phyloP scores from a whole-genome alignment of 352 stramenopile species.

The Pythium phragmitis region DNA sequence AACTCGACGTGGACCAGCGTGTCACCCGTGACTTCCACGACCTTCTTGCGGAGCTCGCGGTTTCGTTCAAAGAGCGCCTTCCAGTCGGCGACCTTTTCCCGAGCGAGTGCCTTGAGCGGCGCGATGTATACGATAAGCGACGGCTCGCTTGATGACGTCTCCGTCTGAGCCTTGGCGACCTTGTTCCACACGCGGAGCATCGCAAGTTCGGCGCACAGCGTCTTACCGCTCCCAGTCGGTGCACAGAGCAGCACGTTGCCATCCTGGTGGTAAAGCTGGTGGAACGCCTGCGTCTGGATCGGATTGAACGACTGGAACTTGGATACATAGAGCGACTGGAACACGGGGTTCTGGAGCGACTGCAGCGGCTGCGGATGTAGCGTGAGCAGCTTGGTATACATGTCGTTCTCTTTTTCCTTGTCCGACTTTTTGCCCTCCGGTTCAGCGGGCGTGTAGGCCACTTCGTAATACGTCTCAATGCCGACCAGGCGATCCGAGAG shows the following conservation, averaged over 20 bases:
- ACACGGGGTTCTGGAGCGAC: conserved; percentile 91
- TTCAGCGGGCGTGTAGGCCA: conserved; percentile 54
- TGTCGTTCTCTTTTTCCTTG: conserved; percentile 59
- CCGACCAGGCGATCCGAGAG: conserved; percentile 97
- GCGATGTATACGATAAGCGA: conserved; percentile 97
- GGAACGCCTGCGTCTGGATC: conserved; percentile 99
- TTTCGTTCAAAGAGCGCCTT: conserved; percentile 88
- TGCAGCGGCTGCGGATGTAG: conserved; percentile 94
- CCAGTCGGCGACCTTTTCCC: conserved; percentile 97
- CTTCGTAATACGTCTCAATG: conserved; percentile 88
- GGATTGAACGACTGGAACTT: conserved; percentile 88
- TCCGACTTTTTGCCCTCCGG: conserved; percentile 27
- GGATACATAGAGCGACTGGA: conserved; percentile 91
- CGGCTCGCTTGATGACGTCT: background rate
- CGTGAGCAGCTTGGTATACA: conserved; percentile 90
- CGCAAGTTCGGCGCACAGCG: conserved; percentile 95
- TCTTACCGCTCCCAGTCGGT: conserved; percentile 97
- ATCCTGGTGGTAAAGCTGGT: conserved; percentile 96
- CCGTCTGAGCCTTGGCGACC: conserved; percentile 4
- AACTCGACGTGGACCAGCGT: conserved; percentile 92
- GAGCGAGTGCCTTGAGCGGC: conserved; percentile 95
- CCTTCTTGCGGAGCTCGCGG: conserved; percentile 80
- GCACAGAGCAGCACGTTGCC: conserved; percentile 96
- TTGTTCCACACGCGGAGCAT: conserved; percentile 95
- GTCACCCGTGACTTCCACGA: conserved; percentile 97